Percentiles rank a stretch among this genome's conserved stretches.
Evolutionary conservation across 257 asterid species (phyloP).

Genomic region (Lithospermum erythrorhizon): DNA sequence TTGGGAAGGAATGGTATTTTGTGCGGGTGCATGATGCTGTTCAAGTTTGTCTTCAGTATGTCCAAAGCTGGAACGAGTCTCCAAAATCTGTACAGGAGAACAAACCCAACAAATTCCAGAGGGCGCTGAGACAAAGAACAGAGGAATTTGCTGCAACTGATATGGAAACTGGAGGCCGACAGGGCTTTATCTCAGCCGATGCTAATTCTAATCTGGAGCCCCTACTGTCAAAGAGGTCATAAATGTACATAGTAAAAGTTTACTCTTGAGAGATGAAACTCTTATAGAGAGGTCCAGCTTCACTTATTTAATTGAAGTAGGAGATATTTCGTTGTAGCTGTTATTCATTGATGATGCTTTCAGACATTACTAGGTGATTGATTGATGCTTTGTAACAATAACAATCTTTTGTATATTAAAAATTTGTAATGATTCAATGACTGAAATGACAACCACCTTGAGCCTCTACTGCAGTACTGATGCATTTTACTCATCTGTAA

Average conservation of each 20-base stretch:
- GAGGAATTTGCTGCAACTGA: slow-evolving; percentile 39
- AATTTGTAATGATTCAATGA: background rate
- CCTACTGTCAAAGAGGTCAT: slow-evolving; percentile 39
- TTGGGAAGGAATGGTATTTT: slow-evolving; percentile 86
- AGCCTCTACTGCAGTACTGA: background rate
- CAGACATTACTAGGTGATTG: background rate
- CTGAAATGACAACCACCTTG: background rate
- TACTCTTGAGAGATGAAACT: background rate
- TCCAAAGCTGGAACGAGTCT: slow-evolving; percentile 37
- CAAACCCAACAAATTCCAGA: slow-evolving; percentile 34
- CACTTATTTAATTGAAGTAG: background rate
- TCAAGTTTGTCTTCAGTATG: slow-evolving; percentile 76
- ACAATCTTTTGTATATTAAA: background rate
- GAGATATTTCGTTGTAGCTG: background rate
- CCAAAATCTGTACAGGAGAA: slow-evolving; percentile 21
- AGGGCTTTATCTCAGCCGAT: slow-evolving; percentile 14
- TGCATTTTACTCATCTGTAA: background rate
- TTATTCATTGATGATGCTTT: background rate
- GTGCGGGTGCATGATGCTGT: slow-evolving; percentile 93
- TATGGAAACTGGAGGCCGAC: slow-evolving; percentile 52
- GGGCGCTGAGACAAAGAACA: slow-evolving; percentile 36
- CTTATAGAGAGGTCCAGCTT: background rate
- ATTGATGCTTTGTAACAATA: background rate
- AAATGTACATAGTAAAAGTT: slow-evolving; percentile 16
- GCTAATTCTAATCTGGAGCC: slow-evolving; percentile 50